Base-by-base conservation (phyloP, 805 yeast genomes). In the Yamadazyma nakazawae region DNA sequence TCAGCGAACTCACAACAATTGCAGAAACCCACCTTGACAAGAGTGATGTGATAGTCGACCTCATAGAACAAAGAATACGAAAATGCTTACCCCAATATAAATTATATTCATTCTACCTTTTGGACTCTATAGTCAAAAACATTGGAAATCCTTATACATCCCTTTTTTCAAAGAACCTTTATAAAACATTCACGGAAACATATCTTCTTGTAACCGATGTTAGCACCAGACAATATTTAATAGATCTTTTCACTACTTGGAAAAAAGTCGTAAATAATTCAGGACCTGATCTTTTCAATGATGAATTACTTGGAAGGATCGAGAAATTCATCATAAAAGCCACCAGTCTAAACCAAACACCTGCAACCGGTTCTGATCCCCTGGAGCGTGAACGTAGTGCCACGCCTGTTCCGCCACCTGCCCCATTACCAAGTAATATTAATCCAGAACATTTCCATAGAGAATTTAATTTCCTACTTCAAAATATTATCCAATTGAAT, bases 241-340 rank as follows among this genome's bases (percentile, higher is more conserved):
- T 70, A 45, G 68, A 68, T 50, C 55, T 72, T 47, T 71, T 70
- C 58, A 64, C 66, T 43, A 70, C 76, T 6, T 72, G 76, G 76
- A 49, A 60, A 36, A 53, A 52, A 13, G 72, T 67, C 14, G 57
- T 60, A 38, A 67, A 74, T 19, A 60, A 51, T 28, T 57, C 67
- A 1, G 75, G 74, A 6, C 44, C 57, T 32, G 67, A 67, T 17
- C 46, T 69, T 9, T 72, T 72, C 46, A 70, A 70, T 8, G 51
- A 42, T 9, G 58, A 56, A 0, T 54, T 63, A 1, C 49, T 72
- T 14, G 50, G 45, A 19, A 63, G 58, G 42, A 68, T 72, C 37
- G 76, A 71, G 49, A 54, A 61, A 38, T 70, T 72, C 49, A 67
- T 71, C 45, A 68, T 69, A 34, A 60, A 59, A 47, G 75, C 75